Base-by-base conservation (phyloP, 495 filamentous ascomycete genomes). In the Hypoxylon crocopeplum region DNA sequence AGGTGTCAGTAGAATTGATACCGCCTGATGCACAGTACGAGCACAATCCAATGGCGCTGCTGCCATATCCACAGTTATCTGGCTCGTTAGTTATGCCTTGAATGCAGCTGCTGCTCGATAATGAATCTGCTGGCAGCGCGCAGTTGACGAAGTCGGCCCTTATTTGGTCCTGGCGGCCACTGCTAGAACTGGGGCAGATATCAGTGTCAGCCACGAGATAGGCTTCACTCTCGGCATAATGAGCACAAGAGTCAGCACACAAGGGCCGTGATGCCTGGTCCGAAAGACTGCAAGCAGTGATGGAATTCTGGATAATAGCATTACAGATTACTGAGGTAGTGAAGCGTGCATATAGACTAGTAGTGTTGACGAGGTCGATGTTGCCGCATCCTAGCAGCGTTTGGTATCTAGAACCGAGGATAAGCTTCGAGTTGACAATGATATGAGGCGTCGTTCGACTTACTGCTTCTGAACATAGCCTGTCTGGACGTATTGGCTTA, bases 271-370 rank as follows among this genome's bases (percentile, higher is more conserved):
- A 86, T 24, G 88, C 73, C 39, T 78, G 72, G 5, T 75, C 68
- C 1, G 87, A 83, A 27, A 96, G 75, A 12, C 76, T 70, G 73
- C 95, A 98, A 29, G 79, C 71, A n/a, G 68, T 56, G 61, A 87
- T 86, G 19, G 95, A 99, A 68, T 91, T 92, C 73, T 98, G 95
- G 48, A 99, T 84, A 70, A 99, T 89, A 56, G 89, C 85, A 80
- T 93, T 98, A 83, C 95, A 99, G 60, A 99, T 82, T 70, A 92
- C 86, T 64, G 90, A 93, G 41, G 86, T 93, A 10, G 92, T 96
- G 74, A 92, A 99, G 66, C 93, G 88, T 17, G 95, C 94, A 76
- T 99, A 99, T 66, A 91, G 84, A 64, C 87, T 81, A 48, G 84
- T 87, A n/a, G 91, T 88, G 62, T 95, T 89, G 24, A 86, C 86